phyloP scores from a whole-genome alignment of 345 rosid species.

The Ricinus communis region DNA sequence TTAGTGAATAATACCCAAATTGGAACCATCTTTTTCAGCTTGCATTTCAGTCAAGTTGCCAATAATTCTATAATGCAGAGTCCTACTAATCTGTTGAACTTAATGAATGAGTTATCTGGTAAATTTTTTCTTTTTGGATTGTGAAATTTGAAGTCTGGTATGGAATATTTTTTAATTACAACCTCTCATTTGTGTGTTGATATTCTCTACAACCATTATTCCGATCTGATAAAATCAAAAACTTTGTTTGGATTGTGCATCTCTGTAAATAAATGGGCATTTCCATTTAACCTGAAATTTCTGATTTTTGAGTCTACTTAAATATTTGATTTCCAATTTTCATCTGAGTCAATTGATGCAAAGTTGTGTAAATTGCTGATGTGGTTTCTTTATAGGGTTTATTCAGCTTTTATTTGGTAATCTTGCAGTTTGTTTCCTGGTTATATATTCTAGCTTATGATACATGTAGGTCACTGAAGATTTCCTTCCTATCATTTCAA shows the following conservation, averaged over 20 bases:
- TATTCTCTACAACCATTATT: not conserved
- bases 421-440: not conserved
- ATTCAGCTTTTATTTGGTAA: not conserved
- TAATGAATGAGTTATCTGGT: not conserved
- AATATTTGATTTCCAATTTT: not conserved
- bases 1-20: not conserved
- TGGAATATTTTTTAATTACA: not conserved
- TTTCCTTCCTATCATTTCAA: constrained; percentile 70
- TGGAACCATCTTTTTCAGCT: not conserved
- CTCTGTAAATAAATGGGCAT: not conserved
- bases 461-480: constrained; percentile 67
- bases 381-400: not conserved
- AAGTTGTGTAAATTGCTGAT: not conserved
- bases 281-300: not conserved
- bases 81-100: not conserved
- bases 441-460: constrained; percentile 15
- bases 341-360: not conserved
- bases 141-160: not conserved
- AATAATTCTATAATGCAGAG: not conserved
- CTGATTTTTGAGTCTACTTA: not conserved
- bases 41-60: not conserved
- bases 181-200: not conserved
- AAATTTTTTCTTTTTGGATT: not conserved
- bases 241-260: not conserved
- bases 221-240: not conserved